Percentiles rank a stretch among this genome's conserved stretches.
Evolutionary conservation across 441 rosid genomes (phyloP).

Genomic region (Melastoma candidum): DNA sequence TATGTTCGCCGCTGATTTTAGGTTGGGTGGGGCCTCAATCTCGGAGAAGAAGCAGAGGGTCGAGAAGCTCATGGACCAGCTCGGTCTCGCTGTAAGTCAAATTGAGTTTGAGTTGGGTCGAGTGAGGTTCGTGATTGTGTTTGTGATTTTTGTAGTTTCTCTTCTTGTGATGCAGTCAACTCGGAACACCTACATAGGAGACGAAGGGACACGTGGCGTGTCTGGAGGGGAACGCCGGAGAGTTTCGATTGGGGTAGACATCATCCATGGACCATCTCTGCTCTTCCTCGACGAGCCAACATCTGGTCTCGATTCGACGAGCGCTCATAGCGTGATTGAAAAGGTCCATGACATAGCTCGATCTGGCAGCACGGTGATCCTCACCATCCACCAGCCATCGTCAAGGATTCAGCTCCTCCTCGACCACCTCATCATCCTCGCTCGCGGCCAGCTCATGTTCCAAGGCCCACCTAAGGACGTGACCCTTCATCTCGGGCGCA

Average conservation of each 20-base stretch:
- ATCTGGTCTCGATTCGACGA: conserved; percentile 65
- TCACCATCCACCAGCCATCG: conserved; percentile 64
- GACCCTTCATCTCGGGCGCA: conserved; percentile 35
- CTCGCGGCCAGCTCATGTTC: conserved; percentile 60
- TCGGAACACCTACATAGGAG: conserved; percentile 50
- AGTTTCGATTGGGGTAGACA: conserved; percentile 58
- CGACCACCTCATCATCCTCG: conserved; percentile 51
- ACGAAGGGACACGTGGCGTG: conserved; percentile 56
- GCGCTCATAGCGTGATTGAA: conserved; percentile 52
- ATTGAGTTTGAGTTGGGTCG: not conserved
- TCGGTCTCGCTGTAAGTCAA: conserved; percentile 43
- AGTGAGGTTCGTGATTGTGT: conserved; percentile 2
- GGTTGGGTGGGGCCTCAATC: conserved; percentile 32
- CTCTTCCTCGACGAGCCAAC: conserved; percentile 68
- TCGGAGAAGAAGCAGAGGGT: conserved; percentile 41
- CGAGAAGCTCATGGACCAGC: conserved; percentile 49
- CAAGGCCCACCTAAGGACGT: conserved; percentile 52
- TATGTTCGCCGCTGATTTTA: conserved; percentile 58
- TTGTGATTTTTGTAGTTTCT: not conserved
- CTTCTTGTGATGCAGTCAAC: conserved; percentile 24
- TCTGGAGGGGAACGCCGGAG: conserved; percentile 64
- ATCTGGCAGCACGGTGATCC: conserved; percentile 55
- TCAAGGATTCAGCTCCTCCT: conserved; percentile 45
- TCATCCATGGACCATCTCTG: conserved; percentile 55
- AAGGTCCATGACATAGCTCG: conserved; percentile 55